A percentile compares a stretch with the other conserved stretches of the same genome.
phyloP scores from a whole-genome alignment of 176 grass and related monocot species.

The Oryza glaberrima region DNA sequence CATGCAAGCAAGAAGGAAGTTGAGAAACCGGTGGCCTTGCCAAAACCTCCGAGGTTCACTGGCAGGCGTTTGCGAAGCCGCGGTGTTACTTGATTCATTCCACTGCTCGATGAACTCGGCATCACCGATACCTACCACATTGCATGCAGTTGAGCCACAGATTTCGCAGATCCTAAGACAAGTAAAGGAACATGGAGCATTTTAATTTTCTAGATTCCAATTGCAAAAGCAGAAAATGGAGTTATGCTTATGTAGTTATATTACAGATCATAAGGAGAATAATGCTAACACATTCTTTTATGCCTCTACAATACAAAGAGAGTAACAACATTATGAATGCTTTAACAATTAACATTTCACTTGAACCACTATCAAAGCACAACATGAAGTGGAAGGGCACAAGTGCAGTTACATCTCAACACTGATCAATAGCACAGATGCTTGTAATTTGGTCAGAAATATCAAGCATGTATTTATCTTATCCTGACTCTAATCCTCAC shows the following conservation, averaged over 20 bases:
- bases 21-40: slow-evolving; percentile 94
- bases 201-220: slow-evolving; percentile 14
- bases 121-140: slow-evolving; percentile 80
- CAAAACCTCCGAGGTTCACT: slow-evolving; percentile 75
- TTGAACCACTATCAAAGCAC: neutral
- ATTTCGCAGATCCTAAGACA: slow-evolving; percentile 81
- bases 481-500: neutral
- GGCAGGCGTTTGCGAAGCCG: slow-evolving; percentile 13
- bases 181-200: slow-evolving; percentile 21
- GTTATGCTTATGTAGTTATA: neutral
- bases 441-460: slow-evolving; percentile 1
- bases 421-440: neutral
- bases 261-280: neutral
- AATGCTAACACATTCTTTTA: neutral
- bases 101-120: slow-evolving; percentile 77
- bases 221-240: neutral
- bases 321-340: neutral
- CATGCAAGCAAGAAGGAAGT: slow-evolving; percentile 95
- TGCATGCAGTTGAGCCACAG: slow-evolving; percentile 78
- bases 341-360: neutral
- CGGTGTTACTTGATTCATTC: slow-evolving; percentile 62
- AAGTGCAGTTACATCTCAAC: neutral
- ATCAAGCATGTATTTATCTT: neutral
- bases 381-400: slow-evolving; percentile 14
- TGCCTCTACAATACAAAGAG: neutral